A percentile compares a stretch with the other conserved stretches of the same genome.
Evolutionary conservation across 306 rosid genomes (phyloP).

Genomic region (Carpinus viminea): DNA sequence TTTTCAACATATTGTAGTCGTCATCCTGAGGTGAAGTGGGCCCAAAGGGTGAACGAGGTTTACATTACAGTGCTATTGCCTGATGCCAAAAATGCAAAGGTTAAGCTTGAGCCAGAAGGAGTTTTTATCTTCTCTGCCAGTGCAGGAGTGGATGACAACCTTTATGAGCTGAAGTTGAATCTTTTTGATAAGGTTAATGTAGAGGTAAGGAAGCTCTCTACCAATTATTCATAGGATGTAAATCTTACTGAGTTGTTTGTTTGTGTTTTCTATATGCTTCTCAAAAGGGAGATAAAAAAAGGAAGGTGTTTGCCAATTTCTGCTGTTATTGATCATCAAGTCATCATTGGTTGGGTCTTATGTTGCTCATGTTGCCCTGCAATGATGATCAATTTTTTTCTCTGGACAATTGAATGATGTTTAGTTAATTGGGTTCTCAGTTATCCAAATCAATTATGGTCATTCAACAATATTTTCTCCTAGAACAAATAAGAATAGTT

Average conservation of each 20-base stretch:
- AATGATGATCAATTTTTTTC: not conserved
- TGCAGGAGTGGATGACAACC: conserved; percentile 68
- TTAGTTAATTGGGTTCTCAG: not conserved
- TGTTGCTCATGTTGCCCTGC: not conserved
- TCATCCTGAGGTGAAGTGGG: conserved; percentile 99
- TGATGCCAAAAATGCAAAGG: conserved; percentile 80
- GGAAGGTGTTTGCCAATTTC: not conserved
- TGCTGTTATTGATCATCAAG: not conserved
- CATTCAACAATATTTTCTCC: not conserved
- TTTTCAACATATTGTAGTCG: conserved; percentile 50
- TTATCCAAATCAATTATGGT: not conserved
- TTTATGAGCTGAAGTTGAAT: conserved; percentile 74
- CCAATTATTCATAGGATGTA: not conserved
- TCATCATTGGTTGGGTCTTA: not conserved
- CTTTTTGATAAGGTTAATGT: conserved; percentile 90
- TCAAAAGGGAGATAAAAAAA: not conserved
- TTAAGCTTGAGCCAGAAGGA: conserved; percentile 88
- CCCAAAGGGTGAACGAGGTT: conserved; percentile 91
- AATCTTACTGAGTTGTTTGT: not conserved
- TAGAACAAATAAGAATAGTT: not conserved
- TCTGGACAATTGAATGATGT: not conserved
- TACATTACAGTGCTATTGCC: conserved; percentile 77
- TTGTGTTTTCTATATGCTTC: not conserved
- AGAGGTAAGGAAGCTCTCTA: conserved; percentile 49
- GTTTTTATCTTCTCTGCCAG: conserved; percentile 65